Base-by-base conservation (phyloP, 2,329 filamentous ascomycete species). In the Teratosphaeria nubilosa region DNA sequence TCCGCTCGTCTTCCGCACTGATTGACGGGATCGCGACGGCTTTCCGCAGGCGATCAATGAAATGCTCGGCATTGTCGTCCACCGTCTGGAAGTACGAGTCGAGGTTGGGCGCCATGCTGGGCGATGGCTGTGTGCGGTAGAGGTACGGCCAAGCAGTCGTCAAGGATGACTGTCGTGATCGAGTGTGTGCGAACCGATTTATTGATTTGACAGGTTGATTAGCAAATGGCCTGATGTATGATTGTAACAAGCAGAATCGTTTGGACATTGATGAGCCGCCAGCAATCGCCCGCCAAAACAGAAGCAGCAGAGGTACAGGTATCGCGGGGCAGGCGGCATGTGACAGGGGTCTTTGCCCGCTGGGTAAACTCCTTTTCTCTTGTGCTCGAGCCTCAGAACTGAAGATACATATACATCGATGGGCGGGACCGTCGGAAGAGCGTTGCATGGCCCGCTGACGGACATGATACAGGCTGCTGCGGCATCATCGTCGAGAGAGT, bases 11-110 rank as follows among this genome's bases (percentile, higher is more conserved):
- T 63, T 96, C 91, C 53, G 92, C 89, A 34, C 92, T 97, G 72
- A 99, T 82, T 63, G 94, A 99, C 22, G 94, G 94, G 69, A 99
- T 99, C 56, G 91, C 92, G 60, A 99, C 94, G 57, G 94, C 94
- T 75, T 91, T 85, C 70, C 89, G 83, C 60, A 99, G 84, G 67
- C 92, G 87, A 68, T 95, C 87, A 75, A 96, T 95, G 77, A 96
- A 96, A 71, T 84, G 80, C 65, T 86, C 83, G 55, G 90, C 82
- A 69, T 91, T 80, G 72, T 77, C 77, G 75, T 96, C 91, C 68
- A 96, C 90, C 82, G 96, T 86, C 77, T 90, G 86, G 81, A 96
- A 97, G 80, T 88, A 97, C 63, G 86, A 82, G 74, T 96, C 90
- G 66, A 99, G 85, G 74, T 95, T 84, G 61, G 91, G 90, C 58